Evolutionary conservation across 306 rosid species (phyloP).

Genomic region (Abrus pulchellus): DNA sequence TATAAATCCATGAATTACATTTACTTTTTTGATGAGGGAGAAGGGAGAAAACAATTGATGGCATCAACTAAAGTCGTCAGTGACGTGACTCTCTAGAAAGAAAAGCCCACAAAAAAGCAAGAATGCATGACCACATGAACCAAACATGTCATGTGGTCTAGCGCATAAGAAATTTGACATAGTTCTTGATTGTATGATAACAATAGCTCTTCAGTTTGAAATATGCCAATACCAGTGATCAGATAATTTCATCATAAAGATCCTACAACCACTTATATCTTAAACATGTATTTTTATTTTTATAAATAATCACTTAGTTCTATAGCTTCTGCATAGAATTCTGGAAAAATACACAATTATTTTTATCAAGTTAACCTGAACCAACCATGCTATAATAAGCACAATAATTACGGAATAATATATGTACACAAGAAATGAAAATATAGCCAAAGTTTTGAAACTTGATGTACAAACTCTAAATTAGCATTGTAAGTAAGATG

Average conservation of each 20-base stretch:
- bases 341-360: no score
- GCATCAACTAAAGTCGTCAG: slow-evolving; percentile 34
- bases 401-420: slow-evolving; percentile 19
- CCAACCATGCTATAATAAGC: background rate
- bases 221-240: slow-evolving; percentile 15
- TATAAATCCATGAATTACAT: slow-evolving; percentile 12
- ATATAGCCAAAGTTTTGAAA: background rate
- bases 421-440: background rate
- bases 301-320: no score
- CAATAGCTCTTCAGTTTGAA: slow-evolving; percentile 26
- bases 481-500: background rate
- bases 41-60: slow-evolving; percentile 26
- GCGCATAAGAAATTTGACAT: slow-evolving; percentile 25
- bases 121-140: slow-evolving; percentile 38
- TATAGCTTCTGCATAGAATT: no score
- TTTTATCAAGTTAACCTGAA: no score
- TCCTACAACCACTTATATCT: slow-evolving; percentile 27
- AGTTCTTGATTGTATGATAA: slow-evolving; percentile 34
- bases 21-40: background rate
- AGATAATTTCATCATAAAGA: slow-evolving; percentile 22
- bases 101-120: slow-evolving; percentile 31
- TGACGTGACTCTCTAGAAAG: slow-evolving; percentile 30
- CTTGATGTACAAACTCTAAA: background rate
- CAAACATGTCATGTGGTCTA: slow-evolving; percentile 48
- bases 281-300: slow-evolving; percentile 30